Percentiles rank a stretch among this genome's conserved stretches.
Evolutionary conservation across 2,329 filamentous ascomycete genomes (phyloP).

Genomic region (Hypoxylon sp.): DNA sequence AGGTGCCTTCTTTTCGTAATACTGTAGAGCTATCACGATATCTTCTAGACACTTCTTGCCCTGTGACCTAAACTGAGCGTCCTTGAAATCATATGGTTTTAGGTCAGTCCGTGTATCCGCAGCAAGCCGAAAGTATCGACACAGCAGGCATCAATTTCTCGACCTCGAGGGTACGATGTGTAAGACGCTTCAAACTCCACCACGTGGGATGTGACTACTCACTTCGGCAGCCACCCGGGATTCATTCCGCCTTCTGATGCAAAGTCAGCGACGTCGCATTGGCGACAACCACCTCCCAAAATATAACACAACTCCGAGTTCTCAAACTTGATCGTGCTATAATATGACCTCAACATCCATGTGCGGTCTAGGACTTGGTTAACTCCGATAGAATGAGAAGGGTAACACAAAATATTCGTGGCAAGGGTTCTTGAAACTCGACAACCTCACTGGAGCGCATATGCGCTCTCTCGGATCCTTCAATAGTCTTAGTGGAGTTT

Average conservation of each 20-base stretch:
- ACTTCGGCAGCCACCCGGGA: slow-evolving; percentile 31
- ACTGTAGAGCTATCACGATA: not conserved
- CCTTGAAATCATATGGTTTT: slow-evolving; percentile 10
- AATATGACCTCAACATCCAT: slow-evolving; percentile 7
- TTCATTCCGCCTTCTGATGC: slow-evolving; percentile 15
- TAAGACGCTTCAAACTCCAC: slow-evolving; percentile 10
- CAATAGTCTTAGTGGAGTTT: not conserved
- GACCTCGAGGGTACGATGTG: slow-evolving; percentile 1
- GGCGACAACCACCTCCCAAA: slow-evolving; percentile 38
- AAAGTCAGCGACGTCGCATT: slow-evolving; percentile 26
- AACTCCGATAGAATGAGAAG: slow-evolving; percentile 7
- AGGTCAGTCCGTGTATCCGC: slow-evolving; percentile 18
- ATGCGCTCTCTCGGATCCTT: not conserved
- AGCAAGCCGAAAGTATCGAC: slow-evolving; percentile 13
- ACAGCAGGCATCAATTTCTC: slow-evolving; percentile 10
- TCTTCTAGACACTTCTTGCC: slow-evolving; percentile 5
- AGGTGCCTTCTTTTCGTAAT: slow-evolving; percentile 11
- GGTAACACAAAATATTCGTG: slow-evolving; percentile 7
- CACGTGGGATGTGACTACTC: slow-evolving; percentile 7
- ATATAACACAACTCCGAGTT: slow-evolving; percentile 34
- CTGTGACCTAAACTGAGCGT: slow-evolving; percentile 16
- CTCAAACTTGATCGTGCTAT: not conserved
- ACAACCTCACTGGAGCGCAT: slow-evolving; percentile 10
- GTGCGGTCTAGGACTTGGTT: slow-evolving; percentile 5
- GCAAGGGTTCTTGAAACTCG: slow-evolving; percentile 12